These are phyloP conservation scores for Candida krabiensis DNA, from an alignment of 805 yeast species.

Conservation along the genomic window DNA sequence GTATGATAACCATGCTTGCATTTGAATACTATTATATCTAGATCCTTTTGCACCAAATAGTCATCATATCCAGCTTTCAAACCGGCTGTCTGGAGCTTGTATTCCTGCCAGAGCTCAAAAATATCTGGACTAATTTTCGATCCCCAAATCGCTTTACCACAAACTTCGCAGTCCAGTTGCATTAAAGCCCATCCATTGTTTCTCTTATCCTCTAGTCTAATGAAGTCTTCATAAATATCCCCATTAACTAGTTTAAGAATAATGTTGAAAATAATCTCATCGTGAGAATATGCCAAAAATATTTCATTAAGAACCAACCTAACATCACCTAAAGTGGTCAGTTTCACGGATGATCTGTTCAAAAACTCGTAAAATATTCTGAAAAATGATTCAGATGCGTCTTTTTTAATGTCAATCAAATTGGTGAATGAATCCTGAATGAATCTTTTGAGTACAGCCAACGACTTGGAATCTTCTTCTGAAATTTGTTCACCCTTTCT, in stretches of 20 bases:
- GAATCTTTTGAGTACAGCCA: slow-evolving; percentile 38
- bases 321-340: slow-evolving; percentile 59
- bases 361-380: slow-evolving; percentile 56
- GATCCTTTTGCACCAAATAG: slow-evolving; percentile 7
- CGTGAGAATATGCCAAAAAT: slow-evolving; percentile 63
- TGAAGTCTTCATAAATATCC: slow-evolving; percentile 51
- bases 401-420: slow-evolving; percentile 33
- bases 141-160: slow-evolving; percentile 78
- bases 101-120: slow-evolving; percentile 58
- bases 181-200: slow-evolving; percentile 63
- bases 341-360: slow-evolving; percentile 44
- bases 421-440: slow-evolving; percentile 43
- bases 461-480: slow-evolving; percentile 6
- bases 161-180: slow-evolving; percentile 64
- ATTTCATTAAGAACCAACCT: slow-evolving; percentile 61
- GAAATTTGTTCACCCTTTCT: slow-evolving; percentile 1
- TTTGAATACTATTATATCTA: slow-evolving; percentile 52
- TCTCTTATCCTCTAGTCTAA: slow-evolving; percentile 40
- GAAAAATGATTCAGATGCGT: slow-evolving; percentile 43
- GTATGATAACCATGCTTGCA: slow-evolving; percentile 69
- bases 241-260: slow-evolving; percentile 55
- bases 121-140: slow-evolving; percentile 49
- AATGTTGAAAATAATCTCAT: slow-evolving; percentile 52
- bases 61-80: slow-evolving; percentile 11
- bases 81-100: slow-evolving; percentile 17